Conservation (phyloP, 140 eudicot genomes). For the Cichorium intybus region DNA sequence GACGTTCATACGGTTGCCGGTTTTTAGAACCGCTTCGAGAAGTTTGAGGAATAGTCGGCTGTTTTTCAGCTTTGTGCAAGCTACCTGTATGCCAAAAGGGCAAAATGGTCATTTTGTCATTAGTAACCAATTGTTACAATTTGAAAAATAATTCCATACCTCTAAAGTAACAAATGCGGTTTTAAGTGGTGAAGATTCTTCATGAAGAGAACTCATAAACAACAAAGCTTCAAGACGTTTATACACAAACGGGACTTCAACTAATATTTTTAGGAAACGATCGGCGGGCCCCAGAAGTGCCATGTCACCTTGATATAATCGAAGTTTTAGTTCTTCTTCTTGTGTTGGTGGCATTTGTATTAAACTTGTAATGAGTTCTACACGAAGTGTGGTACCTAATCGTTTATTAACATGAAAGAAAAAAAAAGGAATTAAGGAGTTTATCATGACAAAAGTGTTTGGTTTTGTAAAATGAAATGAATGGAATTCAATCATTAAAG, state of each 20-base stretch:
- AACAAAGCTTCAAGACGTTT: conserved; percentile 76
- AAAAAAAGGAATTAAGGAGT: background rate
- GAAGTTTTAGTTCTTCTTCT: conserved; percentile 81
- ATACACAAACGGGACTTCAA: conserved; percentile 76
- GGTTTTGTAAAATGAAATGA: too few relatives aligned
- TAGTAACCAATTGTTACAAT: too few relatives aligned
- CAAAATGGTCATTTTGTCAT: conserved; percentile 9
- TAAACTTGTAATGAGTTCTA: conserved; percentile 64
- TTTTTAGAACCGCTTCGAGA: conserved; percentile 88
- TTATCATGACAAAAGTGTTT: background rate
- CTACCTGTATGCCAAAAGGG: conserved; percentile 49
- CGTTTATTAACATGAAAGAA: background rate
- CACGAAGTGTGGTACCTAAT: conserved; percentile 71
- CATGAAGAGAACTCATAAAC: conserved; percentile 61
- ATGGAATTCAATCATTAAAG: too few relatives aligned
- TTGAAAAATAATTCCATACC: conserved; percentile 43
- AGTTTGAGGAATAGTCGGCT: conserved; percentile 88
- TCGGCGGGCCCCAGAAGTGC: conserved; percentile 78
- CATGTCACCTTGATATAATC: conserved; percentile 60
- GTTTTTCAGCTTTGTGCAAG: conserved; percentile 73
- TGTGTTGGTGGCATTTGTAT: conserved; percentile 84
- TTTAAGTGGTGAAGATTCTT: conserved; percentile 53
- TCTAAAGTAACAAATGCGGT: conserved; percentile 59
- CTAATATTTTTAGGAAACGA: conserved; percentile 64
- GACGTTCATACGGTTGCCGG: conserved; percentile 91